Evolutionary conservation across 305 asterid genomes (phyloP).

Genomic region (Solanum hybrid): DNA sequence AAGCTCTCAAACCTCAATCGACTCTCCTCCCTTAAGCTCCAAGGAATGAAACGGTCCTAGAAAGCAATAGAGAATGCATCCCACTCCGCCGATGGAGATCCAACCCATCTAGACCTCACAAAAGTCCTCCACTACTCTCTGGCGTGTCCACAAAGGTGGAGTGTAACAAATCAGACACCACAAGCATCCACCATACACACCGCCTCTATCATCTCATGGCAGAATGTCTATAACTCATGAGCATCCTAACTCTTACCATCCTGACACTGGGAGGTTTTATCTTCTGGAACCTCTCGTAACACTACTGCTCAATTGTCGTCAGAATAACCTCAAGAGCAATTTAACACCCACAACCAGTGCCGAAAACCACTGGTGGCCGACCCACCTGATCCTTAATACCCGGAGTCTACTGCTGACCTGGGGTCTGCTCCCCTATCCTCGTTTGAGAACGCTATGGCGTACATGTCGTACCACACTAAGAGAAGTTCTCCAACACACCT

Average conservation of each 20-base stretch:
- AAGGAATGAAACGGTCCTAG: too few species aligned
- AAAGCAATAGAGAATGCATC: background rate
- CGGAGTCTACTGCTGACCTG: background rate
- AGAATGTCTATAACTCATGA: background rate
- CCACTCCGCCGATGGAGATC: background rate
- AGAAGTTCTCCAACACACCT: background rate
- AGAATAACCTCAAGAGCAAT: background rate
- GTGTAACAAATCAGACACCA: background rate
- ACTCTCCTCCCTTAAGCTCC: background rate
- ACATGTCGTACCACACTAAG: background rate
- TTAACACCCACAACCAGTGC: background rate
- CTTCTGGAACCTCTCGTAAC: background rate
- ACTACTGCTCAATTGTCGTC: background rate
- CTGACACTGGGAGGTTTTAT: background rate
- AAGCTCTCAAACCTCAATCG: background rate
- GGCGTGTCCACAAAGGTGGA: background rate
- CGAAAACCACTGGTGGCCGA: background rate
- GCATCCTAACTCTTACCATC: background rate
- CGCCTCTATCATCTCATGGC: background rate
- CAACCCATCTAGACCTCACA: background rate
- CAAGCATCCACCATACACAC: background rate
- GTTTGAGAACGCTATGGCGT: background rate
- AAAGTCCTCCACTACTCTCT: background rate
- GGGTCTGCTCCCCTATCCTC: background rate
- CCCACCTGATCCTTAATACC: background rate